A percentile compares a stretch with the other conserved stretches of the same genome.
Evolutionary conservation across 2,329 filamentous ascomycete species (phyloP).

Genomic region (Daldinia sp.): DNA sequence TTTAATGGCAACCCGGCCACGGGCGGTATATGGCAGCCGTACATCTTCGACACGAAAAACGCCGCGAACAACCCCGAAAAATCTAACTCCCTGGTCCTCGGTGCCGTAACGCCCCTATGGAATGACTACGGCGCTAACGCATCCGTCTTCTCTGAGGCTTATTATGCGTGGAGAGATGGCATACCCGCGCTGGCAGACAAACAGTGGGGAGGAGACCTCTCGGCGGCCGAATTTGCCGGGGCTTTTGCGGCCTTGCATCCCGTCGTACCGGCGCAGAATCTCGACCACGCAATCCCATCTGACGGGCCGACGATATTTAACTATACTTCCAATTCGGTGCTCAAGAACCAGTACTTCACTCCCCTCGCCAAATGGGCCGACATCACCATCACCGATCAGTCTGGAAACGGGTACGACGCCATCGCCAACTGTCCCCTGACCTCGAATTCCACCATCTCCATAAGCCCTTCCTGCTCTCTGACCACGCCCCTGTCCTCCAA

Average conservation of each 20-base stretch:
- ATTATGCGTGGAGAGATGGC: conserved; percentile 63
- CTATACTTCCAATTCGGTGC: conserved; percentile 45
- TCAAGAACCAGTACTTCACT: background rate
- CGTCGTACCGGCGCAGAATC: conserved; percentile 61
- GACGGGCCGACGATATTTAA: conserved; percentile 52
- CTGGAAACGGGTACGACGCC: conserved; percentile 58
- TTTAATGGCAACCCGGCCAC: conserved; percentile 58
- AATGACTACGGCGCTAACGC: conserved; percentile 67
- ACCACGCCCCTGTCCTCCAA: conserved; percentile 64
- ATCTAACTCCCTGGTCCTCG: conserved; percentile 57
- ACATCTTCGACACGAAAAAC: conserved; percentile 64
- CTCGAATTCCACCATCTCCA: conserved; percentile 46
- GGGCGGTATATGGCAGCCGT: conserved; percentile 60
- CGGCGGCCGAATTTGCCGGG: conserved; percentile 55
- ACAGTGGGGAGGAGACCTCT: conserved; percentile 64
- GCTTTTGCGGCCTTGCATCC: conserved; percentile 56
- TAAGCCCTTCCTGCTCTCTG: conserved; percentile 57
- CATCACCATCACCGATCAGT: conserved; percentile 51
- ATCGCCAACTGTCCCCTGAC: conserved; percentile 54
- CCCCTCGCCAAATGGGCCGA: conserved; percentile 23
- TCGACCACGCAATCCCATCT: conserved; percentile 59
- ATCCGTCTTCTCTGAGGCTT: conserved; percentile 63
- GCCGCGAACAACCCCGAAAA: conserved; percentile 60
- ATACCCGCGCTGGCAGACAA: conserved; percentile 65
- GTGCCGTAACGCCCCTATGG: conserved; percentile 64